Percentiles rank a stretch among this genome's conserved stretches.
These are phyloP conservation scores for Medicago arabica DNA, from an alignment of 306 rosid genomes.

Conservation along the genomic window DNA sequence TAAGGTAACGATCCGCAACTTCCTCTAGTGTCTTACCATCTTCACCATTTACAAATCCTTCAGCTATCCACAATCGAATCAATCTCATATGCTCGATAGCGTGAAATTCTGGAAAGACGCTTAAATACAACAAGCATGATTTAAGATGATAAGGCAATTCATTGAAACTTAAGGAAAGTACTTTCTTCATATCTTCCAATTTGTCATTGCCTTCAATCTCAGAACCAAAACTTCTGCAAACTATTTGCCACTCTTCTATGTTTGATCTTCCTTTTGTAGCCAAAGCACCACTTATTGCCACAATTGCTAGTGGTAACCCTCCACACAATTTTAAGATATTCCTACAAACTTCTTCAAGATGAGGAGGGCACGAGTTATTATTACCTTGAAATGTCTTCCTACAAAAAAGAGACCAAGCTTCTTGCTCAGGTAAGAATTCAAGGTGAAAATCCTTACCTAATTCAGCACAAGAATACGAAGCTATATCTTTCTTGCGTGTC, in stretches of 20 bases:
- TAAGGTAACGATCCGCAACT: slow-evolving; percentile 65
- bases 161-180: slow-evolving; percentile 62
- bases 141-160: slow-evolving; percentile 71
- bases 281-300: slow-evolving; percentile 58
- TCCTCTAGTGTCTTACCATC: slow-evolving; percentile 59
- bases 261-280: slow-evolving; percentile 45
- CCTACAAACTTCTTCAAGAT: slow-evolving; percentile 42
- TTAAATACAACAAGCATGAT: slow-evolving; percentile 62
- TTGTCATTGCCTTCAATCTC: slow-evolving; percentile 50
- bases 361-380: slow-evolving; percentile 45
- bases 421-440: slow-evolving; percentile 54
- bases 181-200: slow-evolving; percentile 54
- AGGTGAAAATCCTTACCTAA: slow-evolving; percentile 45
- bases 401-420: slow-evolving; percentile 59
- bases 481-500: slow-evolving; percentile 53
- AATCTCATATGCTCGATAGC: slow-evolving; percentile 52
- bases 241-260: slow-evolving; percentile 57
- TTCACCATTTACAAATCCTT: slow-evolving; percentile 59
- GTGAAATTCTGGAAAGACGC: slow-evolving; percentile 54
- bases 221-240: slow-evolving; percentile 49
- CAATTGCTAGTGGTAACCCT: slow-evolving; percentile 65
- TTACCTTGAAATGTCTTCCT: slow-evolving; percentile 53
- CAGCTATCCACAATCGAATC: slow-evolving; percentile 69
- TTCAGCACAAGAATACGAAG: slow-evolving; percentile 45
- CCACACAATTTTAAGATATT: slow-evolving; percentile 50